Evolutionary conservation across 2,329 filamentous ascomycete species (phyloP), one percentile per base, ranked within the genome.

Genomic region (Monascus ruber): DNA sequence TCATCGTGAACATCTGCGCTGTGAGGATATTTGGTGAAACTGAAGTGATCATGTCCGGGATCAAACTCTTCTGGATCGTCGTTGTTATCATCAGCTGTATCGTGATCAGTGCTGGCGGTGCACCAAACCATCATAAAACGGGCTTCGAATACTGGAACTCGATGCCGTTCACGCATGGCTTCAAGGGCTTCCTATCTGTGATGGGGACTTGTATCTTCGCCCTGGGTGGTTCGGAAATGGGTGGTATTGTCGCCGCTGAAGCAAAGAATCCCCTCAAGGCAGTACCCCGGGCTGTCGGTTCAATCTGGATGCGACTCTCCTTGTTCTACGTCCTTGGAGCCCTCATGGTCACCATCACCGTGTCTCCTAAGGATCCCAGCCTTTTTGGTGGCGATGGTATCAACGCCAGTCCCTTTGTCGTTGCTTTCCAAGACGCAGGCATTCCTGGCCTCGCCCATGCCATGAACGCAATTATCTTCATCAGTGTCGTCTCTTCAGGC

Each of bases 61-160:
- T 70, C 48, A 71, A 71, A 43, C 68, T 70, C 31, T 56, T 60
- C 28, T 70, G 67, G 65, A 69, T 71, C 38, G 61, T 70, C 39
- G 58, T 70, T 24, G 64, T 70, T 45, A 69, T 71, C 45, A 60
- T 70, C 35, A 65, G 64, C 10, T 53, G 24, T 43, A 53, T 60
- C 48, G 60, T 68, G 34, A 58, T 68, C 29, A 65, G 64, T 7
- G 66, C 66, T n/a, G 66, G 66, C 5, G 65, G 65, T 6, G 65
- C 58, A 2, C 62, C 66, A 25, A 56, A 54, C 36, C 48, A 56
- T 31, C 50, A 49, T 5, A 48, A 62, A 1, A 60, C 66, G 2
- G 68, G 68, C 1, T 70, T 70, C 52, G 53, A 59, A 4, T 70
- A 69, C 52, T 70, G 67, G 68, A 62, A 65, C 45, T 43, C 50